A percentile compares a stretch with the other conserved stretches of the same genome.
Conservation (phyloP, 148 eudicot genomes). For the Gaultheria prostrata region DNA sequence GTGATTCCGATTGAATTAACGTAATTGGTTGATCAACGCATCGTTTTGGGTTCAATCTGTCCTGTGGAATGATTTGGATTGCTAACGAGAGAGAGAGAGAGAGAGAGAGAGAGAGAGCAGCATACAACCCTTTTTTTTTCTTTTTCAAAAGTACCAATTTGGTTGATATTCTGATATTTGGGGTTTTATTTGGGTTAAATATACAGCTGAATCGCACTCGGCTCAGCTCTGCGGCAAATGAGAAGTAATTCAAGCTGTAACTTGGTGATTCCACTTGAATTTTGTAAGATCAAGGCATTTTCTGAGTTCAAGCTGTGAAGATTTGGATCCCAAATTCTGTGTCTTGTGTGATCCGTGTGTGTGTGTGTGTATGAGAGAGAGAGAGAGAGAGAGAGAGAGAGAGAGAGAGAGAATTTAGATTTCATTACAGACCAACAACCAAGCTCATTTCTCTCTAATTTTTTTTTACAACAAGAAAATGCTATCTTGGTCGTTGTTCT, state of each 20-base stretch:
- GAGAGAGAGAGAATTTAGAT: background rate
- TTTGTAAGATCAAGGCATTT: background rate
- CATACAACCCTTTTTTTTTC: too few species aligned
- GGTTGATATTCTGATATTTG: background rate
- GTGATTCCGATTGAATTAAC: background rate
- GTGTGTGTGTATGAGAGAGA: background rate
- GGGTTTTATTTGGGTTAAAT: background rate
- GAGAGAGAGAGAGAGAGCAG: background rate
- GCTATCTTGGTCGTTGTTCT: background rate
- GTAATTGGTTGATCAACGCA: background rate
- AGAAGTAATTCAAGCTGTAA: too few species aligned
- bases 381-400: background rate
- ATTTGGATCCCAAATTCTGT: background rate
- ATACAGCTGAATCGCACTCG: too few species aligned
- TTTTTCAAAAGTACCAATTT: too few species aligned
- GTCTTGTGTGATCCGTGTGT: background rate
- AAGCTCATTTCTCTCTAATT: background rate
- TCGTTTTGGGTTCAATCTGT: background rate
- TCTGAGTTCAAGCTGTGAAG: conserved; percentile 2
- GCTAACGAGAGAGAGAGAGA: background rate
- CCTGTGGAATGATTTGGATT: background rate
- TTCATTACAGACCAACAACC: background rate
- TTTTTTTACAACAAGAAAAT: background rate
- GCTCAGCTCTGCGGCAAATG: too few species aligned
- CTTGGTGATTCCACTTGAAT: too few species aligned